Evolutionary conservation across 2,329 filamentous ascomycete genomes (phyloP), one percentile per base, ranked within the genome.

Genomic region (Arthrobotrys pseudoclavata): DNA sequence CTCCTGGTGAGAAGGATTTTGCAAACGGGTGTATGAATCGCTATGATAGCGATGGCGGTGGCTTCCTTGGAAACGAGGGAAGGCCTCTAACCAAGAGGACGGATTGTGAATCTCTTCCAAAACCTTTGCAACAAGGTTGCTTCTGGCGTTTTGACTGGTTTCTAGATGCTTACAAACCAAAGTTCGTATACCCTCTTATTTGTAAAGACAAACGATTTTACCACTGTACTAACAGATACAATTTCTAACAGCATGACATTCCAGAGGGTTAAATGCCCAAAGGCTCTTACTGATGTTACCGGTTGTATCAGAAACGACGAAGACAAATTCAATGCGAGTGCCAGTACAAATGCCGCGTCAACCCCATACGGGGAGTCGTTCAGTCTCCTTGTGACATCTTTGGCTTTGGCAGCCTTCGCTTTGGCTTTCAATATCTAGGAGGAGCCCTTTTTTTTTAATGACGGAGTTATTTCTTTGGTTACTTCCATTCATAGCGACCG

Each of bases 61-160:
- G 67, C 15, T 77, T 77, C 40, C 62, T 77, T 22, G 74, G 74
- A n/a, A 62, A 62, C 24, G 31, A 67, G 3, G 74, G 74, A 15
- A 68, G 53, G 52, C 88, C 88, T 52, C 84, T 90, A 78, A 83
- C 84, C 15, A 85, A 85, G 62, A 84, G 86, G 70, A 83, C 84
- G 50, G 85, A 87, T 29, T 90, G 89, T 83, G 84, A 86, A 76
- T 81, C 82, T 53, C 87, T 89, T 83, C 89, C 89, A 0, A 83
- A 81, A 47, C 83, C 85, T 50, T 85, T 90, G 66, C 86, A 88
- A 84, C 84, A 83, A 12, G 89, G 89, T 7, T 90, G 89, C 83
- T 84, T 87, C 82, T 91, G 88, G 87, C 87, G 88, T 79, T 91
- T 90, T 81, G 87, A 90, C 84, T 77, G 74, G 74, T 77, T 66